Conservation (phyloP, 176 grass and related monocot species). For the Carex myosuroides region DNA sequence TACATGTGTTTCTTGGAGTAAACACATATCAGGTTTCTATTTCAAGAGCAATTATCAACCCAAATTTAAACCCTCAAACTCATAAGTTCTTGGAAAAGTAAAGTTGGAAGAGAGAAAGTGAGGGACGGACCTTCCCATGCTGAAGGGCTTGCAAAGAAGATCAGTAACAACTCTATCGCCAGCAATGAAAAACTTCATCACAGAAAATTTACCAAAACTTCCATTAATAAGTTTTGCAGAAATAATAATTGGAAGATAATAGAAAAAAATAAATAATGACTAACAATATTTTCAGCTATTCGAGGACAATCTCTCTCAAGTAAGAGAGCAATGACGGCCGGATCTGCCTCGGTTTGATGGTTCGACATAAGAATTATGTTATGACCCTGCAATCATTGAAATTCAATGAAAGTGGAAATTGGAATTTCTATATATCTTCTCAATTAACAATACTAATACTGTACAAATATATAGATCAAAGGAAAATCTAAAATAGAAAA, state of each 20-base stretch:
- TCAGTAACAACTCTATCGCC: constrained; percentile 90
- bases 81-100: neutral
- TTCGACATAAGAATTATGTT: constrained; percentile 99
- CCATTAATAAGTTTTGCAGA: constrained; percentile 13
- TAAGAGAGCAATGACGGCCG: constrained; percentile 68
- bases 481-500: too few relatives aligned
- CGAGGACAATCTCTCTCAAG: constrained; percentile 64
- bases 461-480: too few relatives aligned
- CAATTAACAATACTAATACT: too few relatives aligned
- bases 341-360: constrained; percentile 96
- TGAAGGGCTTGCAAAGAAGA: constrained; percentile 96
- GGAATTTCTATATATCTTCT: too few relatives aligned
- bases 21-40: constrained; percentile 90
- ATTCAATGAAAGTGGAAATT: too few relatives aligned
- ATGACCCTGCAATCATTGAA: constrained; percentile 63
- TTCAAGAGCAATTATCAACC: constrained; percentile 31
- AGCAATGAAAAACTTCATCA: constrained; percentile 81
- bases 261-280: constrained; percentile 15
- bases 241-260: constrained; percentile 21
- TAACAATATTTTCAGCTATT: constrained; percentile 87
- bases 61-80: constrained; percentile 9
- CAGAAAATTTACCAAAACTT: constrained; percentile 1
- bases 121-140: constrained; percentile 95
- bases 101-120: constrained; percentile 11
- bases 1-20: constrained; percentile 99